Evolutionary conservation across 2,329 filamentous ascomycete species (phyloP).

Genomic region (Rhexocercosporidium sp.): DNA sequence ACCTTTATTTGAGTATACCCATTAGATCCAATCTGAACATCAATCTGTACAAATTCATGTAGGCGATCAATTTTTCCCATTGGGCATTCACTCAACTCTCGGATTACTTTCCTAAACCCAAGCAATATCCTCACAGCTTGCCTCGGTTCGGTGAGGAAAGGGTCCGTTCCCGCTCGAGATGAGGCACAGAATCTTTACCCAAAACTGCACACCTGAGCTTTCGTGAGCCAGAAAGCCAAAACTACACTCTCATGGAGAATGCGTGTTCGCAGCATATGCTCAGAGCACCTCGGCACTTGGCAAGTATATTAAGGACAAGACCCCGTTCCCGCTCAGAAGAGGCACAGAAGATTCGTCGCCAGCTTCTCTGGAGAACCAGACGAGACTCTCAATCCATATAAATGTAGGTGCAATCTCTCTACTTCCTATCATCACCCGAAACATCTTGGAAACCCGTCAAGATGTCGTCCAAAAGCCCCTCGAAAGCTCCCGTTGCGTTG

Average conservation of each 20-base stretch:
- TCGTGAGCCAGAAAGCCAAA: neutral
- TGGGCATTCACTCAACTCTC: neutral
- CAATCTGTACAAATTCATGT: neutral
- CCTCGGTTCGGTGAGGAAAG: neutral
- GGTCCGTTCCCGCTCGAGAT: neutral
- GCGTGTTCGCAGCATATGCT: neutral
- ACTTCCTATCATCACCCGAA: neutral
- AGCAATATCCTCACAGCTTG: neutral
- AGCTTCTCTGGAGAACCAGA: neutral
- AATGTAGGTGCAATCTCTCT: slow-evolving; percentile 10
- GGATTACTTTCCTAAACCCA: neutral
- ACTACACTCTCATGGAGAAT: neutral
- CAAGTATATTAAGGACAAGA: neutral
- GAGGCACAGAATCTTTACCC: neutral
- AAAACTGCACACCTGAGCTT: neutral
- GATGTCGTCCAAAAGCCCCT: neutral
- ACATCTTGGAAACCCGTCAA: neutral
- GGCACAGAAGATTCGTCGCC: neutral
- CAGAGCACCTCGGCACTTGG: neutral
- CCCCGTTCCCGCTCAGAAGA: slow-evolving; percentile 6
- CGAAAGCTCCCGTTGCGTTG: slow-evolving; percentile 15
- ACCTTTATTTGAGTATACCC: no score
- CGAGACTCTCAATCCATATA: neutral
- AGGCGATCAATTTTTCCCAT: neutral
- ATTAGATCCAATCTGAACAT: neutral